A percentile compares a stretch with the other conserved stretches of the same genome.
These are phyloP conservation scores for Neurospora crassa DNA, from an alignment of 2,329 filamentous ascomycete genomes.

Conservation along the genomic window DNA sequence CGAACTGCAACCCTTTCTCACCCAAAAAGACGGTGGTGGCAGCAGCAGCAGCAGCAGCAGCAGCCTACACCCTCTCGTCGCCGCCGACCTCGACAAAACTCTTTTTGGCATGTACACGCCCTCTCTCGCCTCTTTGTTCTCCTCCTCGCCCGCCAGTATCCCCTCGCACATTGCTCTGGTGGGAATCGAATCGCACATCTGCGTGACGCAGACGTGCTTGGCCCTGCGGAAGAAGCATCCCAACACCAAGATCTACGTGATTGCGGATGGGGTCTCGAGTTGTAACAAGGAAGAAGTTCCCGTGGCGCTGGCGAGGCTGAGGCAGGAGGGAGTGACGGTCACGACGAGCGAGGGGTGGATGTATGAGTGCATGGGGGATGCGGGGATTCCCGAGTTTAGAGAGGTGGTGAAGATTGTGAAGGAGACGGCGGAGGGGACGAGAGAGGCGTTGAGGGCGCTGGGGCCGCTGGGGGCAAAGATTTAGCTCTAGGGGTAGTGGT, in stretches of 20 bases:
- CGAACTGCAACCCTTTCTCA: conserved; percentile 47
- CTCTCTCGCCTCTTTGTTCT: conserved; percentile 39
- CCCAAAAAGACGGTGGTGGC: conserved; percentile 11
- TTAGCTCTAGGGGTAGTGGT: conserved; percentile 17
- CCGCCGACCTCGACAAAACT: conserved; percentile 66
- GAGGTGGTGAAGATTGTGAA: conserved; percentile 68
- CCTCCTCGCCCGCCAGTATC: conserved; percentile 20
- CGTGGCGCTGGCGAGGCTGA: conserved; percentile 66
- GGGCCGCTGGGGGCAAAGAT: conserved; percentile 37
- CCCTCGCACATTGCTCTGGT: conserved; percentile 56
- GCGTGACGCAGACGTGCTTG: conserved; percentile 83
- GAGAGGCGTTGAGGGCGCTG: conserved; percentile 54
- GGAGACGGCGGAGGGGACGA: conserved; percentile 63
- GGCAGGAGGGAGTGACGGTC: conserved; percentile 65
- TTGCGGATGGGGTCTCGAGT: conserved; percentile 84
- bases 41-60: too few species aligned
- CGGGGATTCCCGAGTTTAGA: conserved; percentile 62
- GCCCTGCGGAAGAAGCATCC: conserved; percentile 54
- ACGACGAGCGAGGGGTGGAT: conserved; percentile 84
- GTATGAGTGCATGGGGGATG: conserved; percentile 85
- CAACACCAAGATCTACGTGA: conserved; percentile 75
- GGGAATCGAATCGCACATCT: conserved; percentile 91
- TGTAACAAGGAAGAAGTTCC: conserved; percentile 75
- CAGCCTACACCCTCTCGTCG: conserved; percentile 16
- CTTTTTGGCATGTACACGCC: conserved; percentile 82